A percentile compares a stretch with the other conserved stretches of the same genome.
phyloP scores from a whole-genome alignment of 768 basidiomycete species.

The Tylopilus balloui region DNA sequence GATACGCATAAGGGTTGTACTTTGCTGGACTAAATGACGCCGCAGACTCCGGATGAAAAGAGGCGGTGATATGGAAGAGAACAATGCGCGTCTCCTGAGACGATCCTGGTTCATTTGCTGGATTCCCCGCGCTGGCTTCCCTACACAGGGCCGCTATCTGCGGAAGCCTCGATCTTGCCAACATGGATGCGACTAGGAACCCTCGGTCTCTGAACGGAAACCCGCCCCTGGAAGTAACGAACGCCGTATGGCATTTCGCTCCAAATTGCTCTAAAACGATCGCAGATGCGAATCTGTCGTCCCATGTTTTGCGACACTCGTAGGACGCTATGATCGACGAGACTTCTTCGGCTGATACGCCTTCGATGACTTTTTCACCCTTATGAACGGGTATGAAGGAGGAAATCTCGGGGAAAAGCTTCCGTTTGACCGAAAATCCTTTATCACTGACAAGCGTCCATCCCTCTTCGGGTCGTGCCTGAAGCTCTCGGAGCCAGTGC shows the following conservation, averaged over 20 bases:
- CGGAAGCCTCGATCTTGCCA: slow-evolving; percentile 52
- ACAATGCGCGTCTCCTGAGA: slow-evolving; percentile 50
- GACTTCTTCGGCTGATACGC: slow-evolving; percentile 89
- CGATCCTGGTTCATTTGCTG: slow-evolving; percentile 27
- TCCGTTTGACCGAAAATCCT: slow-evolving; percentile 70
- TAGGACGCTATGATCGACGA: slow-evolving; percentile 65
- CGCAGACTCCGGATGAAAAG: slow-evolving; percentile 65
- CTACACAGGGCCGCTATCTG: slow-evolving; percentile 38
- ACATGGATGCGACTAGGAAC: slow-evolving; percentile 73
- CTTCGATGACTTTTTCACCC: slow-evolving; percentile 89
- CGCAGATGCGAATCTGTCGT: slow-evolving; percentile 75
- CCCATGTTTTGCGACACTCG: slow-evolving; percentile 78
- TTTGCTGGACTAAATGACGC: slow-evolving; percentile 54
- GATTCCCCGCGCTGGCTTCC: slow-evolving; percentile 30
- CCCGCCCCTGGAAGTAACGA: slow-evolving; percentile 67
- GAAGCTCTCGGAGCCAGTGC: slow-evolving; percentile 70
- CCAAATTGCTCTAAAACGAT: slow-evolving; percentile 73
- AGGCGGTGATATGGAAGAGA: slow-evolving; percentile 80
- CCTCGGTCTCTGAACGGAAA: slow-evolving; percentile 92
- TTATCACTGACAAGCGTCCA: slow-evolving; percentile 81
- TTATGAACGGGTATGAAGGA: slow-evolving; percentile 78
- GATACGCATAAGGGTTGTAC: slow-evolving; percentile 71
- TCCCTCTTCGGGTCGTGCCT: slow-evolving; percentile 52
- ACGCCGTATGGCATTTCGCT: slow-evolving; percentile 64
- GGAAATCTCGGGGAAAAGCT: slow-evolving; percentile 73